phyloP scores from a whole-genome alignment of 305 asterid genomes.

The Striga hermonthica region DNA sequence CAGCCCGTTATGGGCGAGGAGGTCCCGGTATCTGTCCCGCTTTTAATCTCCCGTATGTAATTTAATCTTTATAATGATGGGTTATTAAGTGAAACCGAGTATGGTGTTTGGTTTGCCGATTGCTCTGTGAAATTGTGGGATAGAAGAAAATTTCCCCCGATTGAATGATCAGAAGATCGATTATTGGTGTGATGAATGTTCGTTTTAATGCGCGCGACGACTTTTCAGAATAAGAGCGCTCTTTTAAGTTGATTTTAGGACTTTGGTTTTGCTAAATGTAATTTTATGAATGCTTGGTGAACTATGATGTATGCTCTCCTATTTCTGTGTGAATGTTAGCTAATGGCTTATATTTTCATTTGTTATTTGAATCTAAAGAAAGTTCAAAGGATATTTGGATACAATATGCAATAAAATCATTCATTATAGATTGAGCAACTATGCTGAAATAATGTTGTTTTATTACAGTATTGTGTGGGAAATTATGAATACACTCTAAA shows the following conservation, averaged over 20 bases:
- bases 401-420: too few species aligned
- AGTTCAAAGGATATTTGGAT: too few species aligned
- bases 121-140: conserved; percentile 39
- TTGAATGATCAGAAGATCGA: conserved; percentile 40
- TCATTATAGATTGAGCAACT: too few species aligned
- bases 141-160: conserved; percentile 22
- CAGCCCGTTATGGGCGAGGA: conserved; percentile 85
- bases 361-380: neutral
- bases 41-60: conserved; percentile 80
- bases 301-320: neutral
- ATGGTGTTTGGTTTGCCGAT: conserved; percentile 30
- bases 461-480: too few species aligned
- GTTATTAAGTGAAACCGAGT: neutral
- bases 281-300: neutral
- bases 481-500: too few species aligned
- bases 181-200: neutral
- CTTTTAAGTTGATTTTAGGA: neutral
- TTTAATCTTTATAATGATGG: neutral
- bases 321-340: neutral
- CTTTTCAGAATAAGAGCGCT: neutral
- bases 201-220: conserved; percentile 8
- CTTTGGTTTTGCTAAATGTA: neutral
- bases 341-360: neutral
- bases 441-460: too few species aligned
- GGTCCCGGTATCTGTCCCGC: conserved; percentile 55